Evolutionary conservation across 2,329 filamentous ascomycete genomes (phyloP).

Genomic region (Alternaria metachromatica): DNA sequence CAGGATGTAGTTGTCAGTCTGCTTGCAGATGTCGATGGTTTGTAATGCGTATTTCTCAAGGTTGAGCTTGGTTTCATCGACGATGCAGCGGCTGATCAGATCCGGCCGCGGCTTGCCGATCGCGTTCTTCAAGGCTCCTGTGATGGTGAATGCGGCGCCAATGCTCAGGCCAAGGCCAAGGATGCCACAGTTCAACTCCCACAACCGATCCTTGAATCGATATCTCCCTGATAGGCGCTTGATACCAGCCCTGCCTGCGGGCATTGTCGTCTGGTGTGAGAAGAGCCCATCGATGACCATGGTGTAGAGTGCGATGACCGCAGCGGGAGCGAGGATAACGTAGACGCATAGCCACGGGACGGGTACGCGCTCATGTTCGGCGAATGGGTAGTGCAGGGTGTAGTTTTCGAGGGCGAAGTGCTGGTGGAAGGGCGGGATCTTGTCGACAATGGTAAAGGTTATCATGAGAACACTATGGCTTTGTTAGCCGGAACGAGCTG

Average conservation of each 20-base stretch:
- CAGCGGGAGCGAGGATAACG: constrained; percentile 57
- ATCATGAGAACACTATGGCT: constrained; percentile 56
- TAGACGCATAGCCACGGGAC: constrained; percentile 58
- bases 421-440: constrained; percentile 63
- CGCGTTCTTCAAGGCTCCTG: constrained; percentile 63
- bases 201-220: constrained; percentile 63
- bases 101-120: constrained; percentile 67
- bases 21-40: constrained; percentile 57
- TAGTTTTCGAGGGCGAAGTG: constrained; percentile 64
- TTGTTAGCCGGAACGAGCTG: constrained; percentile 15
- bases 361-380: constrained; percentile 61
- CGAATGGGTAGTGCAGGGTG: constrained; percentile 65
- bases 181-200: constrained; percentile 67
- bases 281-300: constrained; percentile 65
- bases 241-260: constrained; percentile 30
- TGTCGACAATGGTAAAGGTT: constrained; percentile 61
- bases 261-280: constrained; percentile 55
- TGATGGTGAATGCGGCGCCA: constrained; percentile 63
- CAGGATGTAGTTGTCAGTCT: constrained; percentile 57
- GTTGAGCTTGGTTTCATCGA: constrained; percentile 15
- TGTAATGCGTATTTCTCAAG: constrained; percentile 15
- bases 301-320: constrained; percentile 63
- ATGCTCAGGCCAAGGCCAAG: constrained; percentile 63
- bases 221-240: constrained; percentile 55
- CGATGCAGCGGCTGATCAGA: constrained; percentile 58